These are phyloP conservation scores for Candida railenensis DNA, from an alignment of 805 yeast genomes.

Conservation along the genomic window DNA sequence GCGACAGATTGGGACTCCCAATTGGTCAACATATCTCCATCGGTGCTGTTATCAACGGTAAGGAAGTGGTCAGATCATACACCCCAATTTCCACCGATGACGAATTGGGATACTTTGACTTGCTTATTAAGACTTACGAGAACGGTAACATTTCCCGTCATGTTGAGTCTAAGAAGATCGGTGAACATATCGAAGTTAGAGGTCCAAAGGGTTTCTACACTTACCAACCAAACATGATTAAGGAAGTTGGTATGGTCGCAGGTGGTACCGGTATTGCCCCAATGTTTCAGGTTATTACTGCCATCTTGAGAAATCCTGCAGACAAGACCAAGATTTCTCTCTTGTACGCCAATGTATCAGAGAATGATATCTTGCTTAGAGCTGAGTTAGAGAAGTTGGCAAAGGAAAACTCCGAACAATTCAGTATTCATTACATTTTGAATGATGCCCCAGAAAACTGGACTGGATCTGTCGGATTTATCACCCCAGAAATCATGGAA, in stretches of 20 bases:
- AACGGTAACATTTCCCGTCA: conserved; percentile 79
- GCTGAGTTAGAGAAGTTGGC: conserved; percentile 74
- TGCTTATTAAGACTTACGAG: conserved; percentile 83
- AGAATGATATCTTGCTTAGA: conserved; percentile 76
- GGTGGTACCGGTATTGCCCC: conserved; percentile 98
- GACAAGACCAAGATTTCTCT: conserved; percentile 76
- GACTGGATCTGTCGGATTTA: conserved; percentile 77
- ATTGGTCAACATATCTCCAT: conserved; percentile 92
- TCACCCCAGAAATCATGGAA: conserved; percentile 71
- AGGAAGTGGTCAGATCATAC: conserved; percentile 81
- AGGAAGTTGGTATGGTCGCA: conserved; percentile 82
- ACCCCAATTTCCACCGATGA: conserved; percentile 86
- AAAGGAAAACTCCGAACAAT: conserved; percentile 52
- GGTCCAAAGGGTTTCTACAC: conserved; percentile 92
- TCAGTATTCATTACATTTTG: conserved; percentile 70
- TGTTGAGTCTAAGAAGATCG: conserved; percentile 70
- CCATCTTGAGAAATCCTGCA: conserved; percentile 70
- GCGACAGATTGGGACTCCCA: conserved; percentile 81
- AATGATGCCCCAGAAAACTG: conserved; percentile 72
- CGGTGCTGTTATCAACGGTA: conserved; percentile 71
- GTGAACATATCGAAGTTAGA: conserved; percentile 73
- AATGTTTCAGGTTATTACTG: conserved; percentile 88
- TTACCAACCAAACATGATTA: conserved; percentile 76
- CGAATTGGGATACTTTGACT: conserved; percentile 77
- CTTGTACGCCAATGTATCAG: conserved; percentile 78